A percentile compares a stretch with the other conserved stretches of the same genome.
Evolutionary conservation across 305 asterid genomes (phyloP).

Genomic region (Fraxinus sp.): DNA sequence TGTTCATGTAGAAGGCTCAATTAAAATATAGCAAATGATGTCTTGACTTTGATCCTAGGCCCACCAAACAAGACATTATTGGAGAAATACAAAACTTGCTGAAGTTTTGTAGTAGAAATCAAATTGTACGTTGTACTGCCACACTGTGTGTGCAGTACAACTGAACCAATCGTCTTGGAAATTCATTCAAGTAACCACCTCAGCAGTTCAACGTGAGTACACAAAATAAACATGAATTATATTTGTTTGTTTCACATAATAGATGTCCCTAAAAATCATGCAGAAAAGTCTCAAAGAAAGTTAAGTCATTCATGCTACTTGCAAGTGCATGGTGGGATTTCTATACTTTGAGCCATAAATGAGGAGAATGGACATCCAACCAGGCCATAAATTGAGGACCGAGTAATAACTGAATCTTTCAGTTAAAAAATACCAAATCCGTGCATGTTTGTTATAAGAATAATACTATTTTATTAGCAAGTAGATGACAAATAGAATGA

Average conservation of each 20-base stretch:
- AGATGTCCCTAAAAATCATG: conserved; percentile 13
- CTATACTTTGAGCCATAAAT: not conserved
- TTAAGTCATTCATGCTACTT: not conserved
- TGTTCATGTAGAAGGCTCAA: not conserved
- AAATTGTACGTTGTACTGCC: not conserved
- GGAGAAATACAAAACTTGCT: not conserved
- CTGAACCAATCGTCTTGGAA: not conserved
- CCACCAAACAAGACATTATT: not conserved
- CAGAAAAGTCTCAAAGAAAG: conserved; percentile 5
- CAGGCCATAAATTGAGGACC: not conserved
- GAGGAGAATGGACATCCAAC: not conserved
- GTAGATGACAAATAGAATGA: not conserved
- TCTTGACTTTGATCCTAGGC: no score
- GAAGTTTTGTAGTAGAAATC: not conserved
- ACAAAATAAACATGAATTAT: conserved; percentile 32
- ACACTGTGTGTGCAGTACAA: not conserved
- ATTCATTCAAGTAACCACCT: conserved; percentile 17
- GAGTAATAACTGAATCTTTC: not conserved
- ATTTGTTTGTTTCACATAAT: conserved; percentile 15
- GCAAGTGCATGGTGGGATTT: not conserved
- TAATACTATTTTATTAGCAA: no score
- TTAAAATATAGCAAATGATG: not conserved
- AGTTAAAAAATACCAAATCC: not conserved
- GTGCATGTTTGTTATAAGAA: not conserved
- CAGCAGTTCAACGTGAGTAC: conserved; percentile 15